Conservation (phyloP, 805 yeast species). For the Zygoascus bituminiphila region DNA sequence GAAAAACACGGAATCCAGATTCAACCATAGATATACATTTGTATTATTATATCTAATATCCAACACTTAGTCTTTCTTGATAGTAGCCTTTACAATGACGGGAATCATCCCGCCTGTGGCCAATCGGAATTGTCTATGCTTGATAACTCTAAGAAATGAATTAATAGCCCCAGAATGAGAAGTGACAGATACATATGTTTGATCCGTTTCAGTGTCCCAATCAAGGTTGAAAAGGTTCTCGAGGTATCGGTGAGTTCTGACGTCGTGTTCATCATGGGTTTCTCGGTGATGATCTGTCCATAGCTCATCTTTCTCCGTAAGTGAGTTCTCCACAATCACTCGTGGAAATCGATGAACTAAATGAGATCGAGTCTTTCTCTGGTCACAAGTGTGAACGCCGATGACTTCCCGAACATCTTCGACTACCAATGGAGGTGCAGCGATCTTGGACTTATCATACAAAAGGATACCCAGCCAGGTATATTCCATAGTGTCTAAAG, state of each 20-base stretch:
- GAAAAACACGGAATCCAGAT: neutral
- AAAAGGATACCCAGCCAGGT: constrained; percentile 37
- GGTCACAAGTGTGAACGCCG: constrained; percentile 46
- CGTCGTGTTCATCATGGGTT: constrained; percentile 30
- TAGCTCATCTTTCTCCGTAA: constrained; percentile 40
- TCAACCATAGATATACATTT: too few relatives aligned
- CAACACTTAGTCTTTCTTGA: neutral
- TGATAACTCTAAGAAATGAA: constrained; percentile 39
- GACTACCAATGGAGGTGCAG: constrained; percentile 33
- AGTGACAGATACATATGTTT: constrained; percentile 35
- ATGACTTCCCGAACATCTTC: constrained; percentile 43
- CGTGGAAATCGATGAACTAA: constrained; percentile 37
- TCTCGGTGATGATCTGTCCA: constrained; percentile 41
- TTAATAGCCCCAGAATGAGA: constrained; percentile 45
- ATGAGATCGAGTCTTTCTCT: constrained; percentile 32
- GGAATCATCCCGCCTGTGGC: constrained; percentile 53
- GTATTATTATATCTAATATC: neutral
- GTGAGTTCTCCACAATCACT: constrained; percentile 37
- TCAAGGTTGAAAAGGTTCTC: constrained; percentile 33
- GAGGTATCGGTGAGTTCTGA: constrained; percentile 42
- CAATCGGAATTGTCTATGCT: constrained; percentile 41
- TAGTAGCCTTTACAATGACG: constrained; percentile 33
- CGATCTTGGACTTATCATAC: constrained; percentile 1
- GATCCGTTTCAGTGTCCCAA: constrained; percentile 6
- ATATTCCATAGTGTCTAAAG: constrained; percentile 40